These are phyloP conservation scores for Ganoderma sinense DNA, from an alignment of 1,284 basidiomycete genomes.

Conservation along the genomic window DNA sequence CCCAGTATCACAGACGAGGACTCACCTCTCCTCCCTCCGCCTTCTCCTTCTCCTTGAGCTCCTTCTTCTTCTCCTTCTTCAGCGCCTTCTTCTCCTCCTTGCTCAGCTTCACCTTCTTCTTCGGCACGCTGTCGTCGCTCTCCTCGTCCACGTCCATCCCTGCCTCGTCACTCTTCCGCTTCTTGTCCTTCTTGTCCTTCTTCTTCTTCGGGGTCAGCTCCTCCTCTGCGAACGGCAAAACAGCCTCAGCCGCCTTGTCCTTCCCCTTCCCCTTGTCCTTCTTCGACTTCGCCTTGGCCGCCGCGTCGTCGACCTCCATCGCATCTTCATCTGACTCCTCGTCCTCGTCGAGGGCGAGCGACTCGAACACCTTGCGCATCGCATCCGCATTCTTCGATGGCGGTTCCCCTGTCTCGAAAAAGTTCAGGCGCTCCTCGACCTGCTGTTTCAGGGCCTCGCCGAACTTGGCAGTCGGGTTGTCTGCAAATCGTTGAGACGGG, in stretches of 20 bases:
- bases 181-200: constrained; percentile 75
- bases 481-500: constrained; percentile 45
- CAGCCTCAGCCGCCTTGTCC: constrained; percentile 69
- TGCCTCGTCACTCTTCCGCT: constrained; percentile 69
- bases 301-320: constrained; percentile 63
- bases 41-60: constrained; percentile 56
- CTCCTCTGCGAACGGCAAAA: constrained; percentile 57
- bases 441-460: constrained; percentile 94
- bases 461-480: constrained; percentile 91
- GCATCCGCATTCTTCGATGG: constrained; percentile 90
- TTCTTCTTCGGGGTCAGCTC: constrained; percentile 68
- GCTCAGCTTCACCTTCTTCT: constrained; percentile 77
- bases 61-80: constrained; percentile 80
- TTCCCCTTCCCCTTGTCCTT: constrained; percentile 67
- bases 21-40: constrained; percentile 43
- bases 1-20: constrained; percentile 10
- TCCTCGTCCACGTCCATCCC: constrained; percentile 62
- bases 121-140: constrained; percentile 53
- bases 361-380: constrained; percentile 88
- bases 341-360: constrained; percentile 79
- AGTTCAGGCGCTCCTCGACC: constrained; percentile 95
- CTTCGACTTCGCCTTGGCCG: constrained; percentile 57
- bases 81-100: constrained; percentile 58
- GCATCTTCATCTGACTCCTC: constrained; percentile 53
- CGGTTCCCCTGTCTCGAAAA: constrained; percentile 91